These are phyloP conservation scores for Mycena epipterygia DNA, from an alignment of 768 basidiomycete species.

Conservation along the genomic window DNA sequence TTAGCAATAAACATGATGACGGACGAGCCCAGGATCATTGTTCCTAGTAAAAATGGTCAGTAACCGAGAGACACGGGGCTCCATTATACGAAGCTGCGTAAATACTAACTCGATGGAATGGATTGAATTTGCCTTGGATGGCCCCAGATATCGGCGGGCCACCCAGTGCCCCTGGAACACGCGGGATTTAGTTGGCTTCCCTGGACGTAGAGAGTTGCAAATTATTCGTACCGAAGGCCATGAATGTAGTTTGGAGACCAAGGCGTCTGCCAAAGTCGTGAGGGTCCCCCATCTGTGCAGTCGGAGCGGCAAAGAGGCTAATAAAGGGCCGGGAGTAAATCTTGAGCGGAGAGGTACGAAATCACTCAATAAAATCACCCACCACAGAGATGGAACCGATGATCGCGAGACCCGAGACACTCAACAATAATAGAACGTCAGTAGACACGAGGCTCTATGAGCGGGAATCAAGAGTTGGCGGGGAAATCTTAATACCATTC, in stretches of 20 bases:
- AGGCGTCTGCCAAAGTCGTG: not conserved
- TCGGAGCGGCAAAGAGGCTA: not conserved
- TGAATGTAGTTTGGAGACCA: conserved; percentile 1
- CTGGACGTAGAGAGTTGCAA: too few relatives aligned
- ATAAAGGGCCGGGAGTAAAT: conserved; percentile 1
- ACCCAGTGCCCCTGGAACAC: not conserved
- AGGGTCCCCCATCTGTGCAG: not conserved
- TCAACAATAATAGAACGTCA: too few relatives aligned
- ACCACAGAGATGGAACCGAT: too few relatives aligned
- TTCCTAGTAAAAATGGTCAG: not conserved
- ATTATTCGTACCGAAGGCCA: conserved; percentile 4
- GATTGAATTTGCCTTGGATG: not conserved
- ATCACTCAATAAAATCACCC: too few relatives aligned
- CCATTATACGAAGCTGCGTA: not conserved
- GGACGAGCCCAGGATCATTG: not conserved
- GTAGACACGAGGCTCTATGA: too few relatives aligned
- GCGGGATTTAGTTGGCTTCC: not conserved
- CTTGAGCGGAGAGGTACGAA: too few relatives aligned
- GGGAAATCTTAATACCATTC: too few relatives aligned
- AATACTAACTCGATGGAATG: not conserved
- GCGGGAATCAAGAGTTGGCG: too few relatives aligned
- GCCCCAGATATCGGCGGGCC: conserved; percentile 3
- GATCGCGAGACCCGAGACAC: too few relatives aligned
- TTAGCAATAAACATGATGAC: not conserved
- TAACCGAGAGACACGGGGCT: not conserved